Evolutionary conservation across 2,329 filamentous ascomycete species (phyloP), one percentile per base, ranked within the genome.

Genomic region (Akanthomyces lecanii): DNA sequence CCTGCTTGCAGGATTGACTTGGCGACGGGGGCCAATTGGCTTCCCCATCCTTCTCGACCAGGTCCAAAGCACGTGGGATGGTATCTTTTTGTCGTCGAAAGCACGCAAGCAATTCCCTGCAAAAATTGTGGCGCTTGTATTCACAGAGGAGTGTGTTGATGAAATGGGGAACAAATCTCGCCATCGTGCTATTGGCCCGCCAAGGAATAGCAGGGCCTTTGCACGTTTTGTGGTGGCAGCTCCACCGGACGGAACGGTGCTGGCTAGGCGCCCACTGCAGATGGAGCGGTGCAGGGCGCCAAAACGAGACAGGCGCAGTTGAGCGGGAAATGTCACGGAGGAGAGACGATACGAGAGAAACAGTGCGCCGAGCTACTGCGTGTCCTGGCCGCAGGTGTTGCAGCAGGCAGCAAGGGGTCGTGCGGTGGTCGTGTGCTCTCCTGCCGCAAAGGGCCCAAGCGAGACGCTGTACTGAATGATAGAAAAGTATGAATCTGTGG

Each of bases 391-490:
- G 33, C 7, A 10, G 33, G 8, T 36, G 33, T 36, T 36, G 33
- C 33, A 36, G 33, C 33, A 36, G 33, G 33, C 14, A 38, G 30
- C 28, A 4, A 25, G 16, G 18, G 23, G 45, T 51, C 57, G 57
- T 60, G 28, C 33, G 48, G 28, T 42, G 36, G 45, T 60, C 57
- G 57, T 60, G 57, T 60, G 57, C 57, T 40, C 45, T 42, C 21
- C 36, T 60, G 21, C 57, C 54, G 3, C 30, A 59, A 60, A 33
- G 21, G 45, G 33, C 12, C 40, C 23, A 12, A 5, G 18, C 12
- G 38, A 18, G 14, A 23, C 14, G 54, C 25, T 57, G 54, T 10
- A 36, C n/a, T 23, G n/a, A 38, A 33, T 30, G 23, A 4, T 4
- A 21, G 23, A 10, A 10, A 36, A 30, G 16, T 16, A 30, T 36